Conservation (phyloP, 148 eudicot genomes). For the Rhododendron mucronatum region DNA sequence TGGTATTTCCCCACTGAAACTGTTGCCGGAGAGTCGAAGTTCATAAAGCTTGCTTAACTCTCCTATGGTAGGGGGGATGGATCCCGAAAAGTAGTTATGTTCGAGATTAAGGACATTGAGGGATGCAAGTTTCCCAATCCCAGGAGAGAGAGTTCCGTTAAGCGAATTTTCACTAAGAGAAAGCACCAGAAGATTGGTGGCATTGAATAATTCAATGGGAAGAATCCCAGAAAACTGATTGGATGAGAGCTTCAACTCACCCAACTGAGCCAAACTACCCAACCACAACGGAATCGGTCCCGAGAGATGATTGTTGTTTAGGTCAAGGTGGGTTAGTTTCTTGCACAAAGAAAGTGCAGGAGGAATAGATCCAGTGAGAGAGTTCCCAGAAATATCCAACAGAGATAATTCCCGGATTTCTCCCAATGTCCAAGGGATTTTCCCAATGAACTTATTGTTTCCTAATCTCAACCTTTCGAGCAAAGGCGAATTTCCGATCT, state of each 20-base stretch:
- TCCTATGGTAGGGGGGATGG: slow-evolving; percentile 66
- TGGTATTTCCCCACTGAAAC: slow-evolving; percentile 66
- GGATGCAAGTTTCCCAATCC: slow-evolving; percentile 62
- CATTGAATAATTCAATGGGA: slow-evolving; percentile 71
- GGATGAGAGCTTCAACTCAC: slow-evolving; percentile 79
- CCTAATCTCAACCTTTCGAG: slow-evolving; percentile 83
- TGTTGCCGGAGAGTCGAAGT: slow-evolving; percentile 67
- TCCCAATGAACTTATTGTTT: slow-evolving; percentile 57
- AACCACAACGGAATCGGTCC: slow-evolving; percentile 77
- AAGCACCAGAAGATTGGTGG: slow-evolving; percentile 69
- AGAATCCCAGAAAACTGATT: slow-evolving; percentile 66
- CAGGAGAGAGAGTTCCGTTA: slow-evolving; percentile 55
- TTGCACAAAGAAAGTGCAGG: slow-evolving; percentile 59
- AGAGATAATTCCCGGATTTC: slow-evolving; percentile 40
- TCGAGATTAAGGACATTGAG: slow-evolving; percentile 74
- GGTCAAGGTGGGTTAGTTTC: slow-evolving; percentile 70
- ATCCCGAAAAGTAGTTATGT: slow-evolving; percentile 56
- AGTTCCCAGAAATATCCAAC: slow-evolving; percentile 75
- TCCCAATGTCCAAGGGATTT: slow-evolving; percentile 74
- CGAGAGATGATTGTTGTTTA: slow-evolving; percentile 63
- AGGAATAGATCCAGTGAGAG: slow-evolving; percentile 65
- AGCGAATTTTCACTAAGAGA: slow-evolving; percentile 56
- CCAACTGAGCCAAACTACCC: slow-evolving; percentile 67
- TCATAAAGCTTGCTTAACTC: slow-evolving; percentile 70
- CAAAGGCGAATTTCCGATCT: slow-evolving; percentile 55